Percentiles rank a stretch among this genome's conserved stretches.
These are phyloP conservation scores for Agapanthus africanus DNA, from an alignment of 106 monocot species.

Conservation along the genomic window DNA sequence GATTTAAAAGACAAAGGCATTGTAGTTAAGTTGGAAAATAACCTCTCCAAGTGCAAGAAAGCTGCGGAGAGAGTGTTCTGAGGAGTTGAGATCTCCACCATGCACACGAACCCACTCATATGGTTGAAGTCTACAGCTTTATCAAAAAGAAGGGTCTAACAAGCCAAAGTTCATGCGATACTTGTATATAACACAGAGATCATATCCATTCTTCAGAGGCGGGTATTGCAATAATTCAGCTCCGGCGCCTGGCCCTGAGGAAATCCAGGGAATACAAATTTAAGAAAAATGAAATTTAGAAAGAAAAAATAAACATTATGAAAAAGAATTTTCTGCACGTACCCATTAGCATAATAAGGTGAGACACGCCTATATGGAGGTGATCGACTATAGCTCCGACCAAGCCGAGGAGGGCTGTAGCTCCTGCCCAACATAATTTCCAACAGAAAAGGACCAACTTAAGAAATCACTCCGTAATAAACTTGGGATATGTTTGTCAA, in stretches of 20 bases:
- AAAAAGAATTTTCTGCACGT: too few relatives aligned
- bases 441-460: too few relatives aligned
- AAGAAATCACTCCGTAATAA: too few relatives aligned
- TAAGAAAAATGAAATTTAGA: too few relatives aligned
- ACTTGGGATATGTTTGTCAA: too few relatives aligned
- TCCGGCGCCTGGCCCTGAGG: constrained; percentile 23
- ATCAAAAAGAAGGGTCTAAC: neutral
- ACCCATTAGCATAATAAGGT: constrained; percentile 38
- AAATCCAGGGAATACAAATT: neutral
- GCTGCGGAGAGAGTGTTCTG: neutral
- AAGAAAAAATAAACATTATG: too few relatives aligned
- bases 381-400: constrained; percentile 12
- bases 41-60: neutral
- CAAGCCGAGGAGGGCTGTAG: constrained; percentile 36
- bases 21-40: constrained; percentile 1
- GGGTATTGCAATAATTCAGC: constrained; percentile 9
- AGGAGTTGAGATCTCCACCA: neutral
- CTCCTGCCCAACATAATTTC: constrained; percentile 41
- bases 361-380: neutral
- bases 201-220: too few relatives aligned
- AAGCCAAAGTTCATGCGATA: neutral
- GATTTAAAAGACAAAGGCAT: neutral
- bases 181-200: neutral
- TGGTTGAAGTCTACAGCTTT: too few relatives aligned
- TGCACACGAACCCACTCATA: neutral